Evolutionary conservation across 192 early-diverging fungal species (phyloP).

Genomic region (Umbelopsis vinacea): DNA sequence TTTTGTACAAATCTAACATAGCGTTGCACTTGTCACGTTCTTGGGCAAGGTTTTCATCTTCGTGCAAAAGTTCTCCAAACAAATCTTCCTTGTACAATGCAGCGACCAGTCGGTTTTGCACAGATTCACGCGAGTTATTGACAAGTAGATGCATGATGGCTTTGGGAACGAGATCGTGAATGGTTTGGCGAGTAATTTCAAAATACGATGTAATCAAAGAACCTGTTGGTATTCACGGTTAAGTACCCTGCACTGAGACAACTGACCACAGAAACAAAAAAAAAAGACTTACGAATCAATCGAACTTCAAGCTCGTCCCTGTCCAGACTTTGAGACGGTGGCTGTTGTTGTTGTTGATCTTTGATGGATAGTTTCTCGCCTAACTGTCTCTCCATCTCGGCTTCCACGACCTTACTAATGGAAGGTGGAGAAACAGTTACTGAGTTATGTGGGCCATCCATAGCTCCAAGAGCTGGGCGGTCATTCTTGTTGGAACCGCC

Average conservation of each 20-base stretch:
- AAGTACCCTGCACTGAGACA: no score
- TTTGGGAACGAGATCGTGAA: slow-evolving; percentile 82
- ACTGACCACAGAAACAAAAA: neutral
- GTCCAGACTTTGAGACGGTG: slow-evolving; percentile 29
- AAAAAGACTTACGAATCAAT: slow-evolving; percentile 65
- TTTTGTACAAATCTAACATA: slow-evolving; percentile 78
- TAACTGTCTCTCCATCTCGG: slow-evolving; percentile 38
- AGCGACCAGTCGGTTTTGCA: slow-evolving; percentile 79
- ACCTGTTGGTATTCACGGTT: slow-evolving; percentile 27
- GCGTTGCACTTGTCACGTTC: slow-evolving; percentile 78
- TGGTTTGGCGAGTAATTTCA: slow-evolving; percentile 77
- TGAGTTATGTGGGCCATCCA: slow-evolving; percentile 28
- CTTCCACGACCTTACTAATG: slow-evolving; percentile 43
- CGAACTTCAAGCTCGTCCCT: slow-evolving; percentile 80
- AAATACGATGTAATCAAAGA: slow-evolving; percentile 82
- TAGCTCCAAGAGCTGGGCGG: slow-evolving; percentile 36
- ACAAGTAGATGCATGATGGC: slow-evolving; percentile 84
- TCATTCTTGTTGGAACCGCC: slow-evolving; percentile 47
- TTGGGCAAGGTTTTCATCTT: slow-evolving; percentile 71
- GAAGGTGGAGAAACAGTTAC: slow-evolving; percentile 37
- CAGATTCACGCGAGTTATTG: slow-evolving; percentile 71
- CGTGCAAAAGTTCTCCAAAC: slow-evolving; percentile 72
- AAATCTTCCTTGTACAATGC: slow-evolving; percentile 74
- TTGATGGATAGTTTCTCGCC: slow-evolving; percentile 42
- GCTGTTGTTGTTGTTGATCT: slow-evolving; percentile 33